Conservation (phyloP, 164 flowering plant genomes). For the Vitis rupestris region DNA sequence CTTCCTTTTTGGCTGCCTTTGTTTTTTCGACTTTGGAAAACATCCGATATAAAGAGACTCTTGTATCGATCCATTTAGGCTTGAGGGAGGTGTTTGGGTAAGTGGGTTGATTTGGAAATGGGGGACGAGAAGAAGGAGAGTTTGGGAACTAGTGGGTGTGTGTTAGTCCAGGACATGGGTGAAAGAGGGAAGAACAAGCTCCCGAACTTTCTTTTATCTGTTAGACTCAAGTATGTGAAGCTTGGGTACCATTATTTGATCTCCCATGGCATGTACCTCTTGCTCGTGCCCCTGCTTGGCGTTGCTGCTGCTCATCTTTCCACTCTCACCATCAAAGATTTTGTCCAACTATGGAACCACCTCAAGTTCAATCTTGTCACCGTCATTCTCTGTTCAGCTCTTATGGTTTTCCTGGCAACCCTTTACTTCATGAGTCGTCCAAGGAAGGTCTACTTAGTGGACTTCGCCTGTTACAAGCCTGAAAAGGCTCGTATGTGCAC, state of each 20-base stretch:
- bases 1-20: neutral
- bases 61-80: neutral
- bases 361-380: constrained; percentile 54
- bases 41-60: too few relatives aligned
- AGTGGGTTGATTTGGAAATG: constrained; percentile 2
- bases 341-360: constrained; percentile 36
- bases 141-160: neutral
- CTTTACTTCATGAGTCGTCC: constrained; percentile 63
- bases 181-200: constrained; percentile 16
- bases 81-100: neutral
- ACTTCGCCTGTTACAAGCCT: constrained; percentile 79
- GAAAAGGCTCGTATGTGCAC: constrained; percentile 31
- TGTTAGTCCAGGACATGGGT: neutral
- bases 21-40: too few relatives aligned
- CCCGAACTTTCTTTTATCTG: constrained; percentile 56
- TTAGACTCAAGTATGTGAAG: constrained; percentile 68
- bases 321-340: constrained; percentile 26
- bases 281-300: constrained; percentile 40
- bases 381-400: constrained; percentile 33
- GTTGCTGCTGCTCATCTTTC: constrained; percentile 41
- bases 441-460: constrained; percentile 50
- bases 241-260: constrained; percentile 75
- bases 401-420: constrained; percentile 47
- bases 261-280: constrained; percentile 56
- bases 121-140: constrained; percentile 6